Base-by-base conservation (phyloP, 345 rosid genomes). In the Camelina neglecta region DNA sequence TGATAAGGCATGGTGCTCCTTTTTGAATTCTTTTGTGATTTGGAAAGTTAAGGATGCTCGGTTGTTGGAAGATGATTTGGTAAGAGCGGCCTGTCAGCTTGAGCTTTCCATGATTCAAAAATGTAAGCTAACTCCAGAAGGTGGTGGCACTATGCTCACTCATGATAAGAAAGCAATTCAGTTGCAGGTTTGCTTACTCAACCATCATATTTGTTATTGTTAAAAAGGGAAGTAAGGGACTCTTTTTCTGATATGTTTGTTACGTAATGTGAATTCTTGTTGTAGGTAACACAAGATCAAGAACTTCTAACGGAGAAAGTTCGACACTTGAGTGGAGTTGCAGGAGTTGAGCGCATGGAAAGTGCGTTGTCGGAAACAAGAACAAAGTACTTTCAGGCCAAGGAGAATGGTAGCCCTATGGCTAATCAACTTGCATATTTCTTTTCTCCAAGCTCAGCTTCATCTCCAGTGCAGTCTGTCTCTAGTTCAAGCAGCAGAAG, bases 31-130 rank as follows among this genome's bases (percentile, higher is more conserved):
- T 51, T 96, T 96, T 85, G 99, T 85, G 60, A 89, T 83, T 81
- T 96, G 99, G 99, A 96, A 96, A 80, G 96, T 91, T 56, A 93
- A 90, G 83, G 99, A 96, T 82, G 99, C 99, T 13, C 85, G 82
- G 82, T 69, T 83, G 53, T 78, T 96, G 85, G 97, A 90, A 82
- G 92, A 86, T 72, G 97, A 96, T 79, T 79, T 96, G 82, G 96
- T 90, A 6, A 87, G 94, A 83, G 98, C 99, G 15, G 99, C 98
- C 23, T 95, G 99, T 86, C 97, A 92, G 85, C 97, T 95, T 60
- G 99, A 95, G 85, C 91, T 92, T 39, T 95, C 97, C 48, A 95
- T 95, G 99, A 89, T 95, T 74, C 90, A 92, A 29, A 92, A 90
- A 71, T 92, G 98, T 84, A 90, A 85, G 82, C 62, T 92, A 72